A percentile compares a stretch with the other conserved stretches of the same genome.
Evolutionary conservation across 2,329 filamentous ascomycete species (phyloP).

Genomic region (Lasiodiplodia theobromae): DNA sequence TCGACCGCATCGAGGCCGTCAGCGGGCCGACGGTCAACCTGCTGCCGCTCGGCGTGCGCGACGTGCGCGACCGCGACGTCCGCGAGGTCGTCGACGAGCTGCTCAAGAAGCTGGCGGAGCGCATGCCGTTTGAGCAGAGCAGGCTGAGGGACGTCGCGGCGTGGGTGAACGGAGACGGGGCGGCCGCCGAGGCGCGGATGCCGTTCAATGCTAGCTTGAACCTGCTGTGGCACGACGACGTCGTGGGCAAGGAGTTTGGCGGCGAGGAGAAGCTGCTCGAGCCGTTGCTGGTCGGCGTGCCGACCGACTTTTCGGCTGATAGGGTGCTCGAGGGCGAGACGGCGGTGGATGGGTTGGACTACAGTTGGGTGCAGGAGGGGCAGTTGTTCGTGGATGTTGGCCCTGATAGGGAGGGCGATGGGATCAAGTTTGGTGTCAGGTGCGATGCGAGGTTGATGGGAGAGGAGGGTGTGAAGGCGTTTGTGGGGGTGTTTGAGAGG

Average conservation of each 20-base stretch:
- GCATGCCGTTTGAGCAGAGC: constrained; percentile 41
- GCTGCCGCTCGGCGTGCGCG: constrained; percentile 37
- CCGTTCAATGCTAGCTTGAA: constrained; percentile 46
- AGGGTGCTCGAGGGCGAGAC: constrained; percentile 16
- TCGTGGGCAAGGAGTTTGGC: constrained; percentile 18
- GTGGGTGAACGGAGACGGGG: constrained; percentile 30
- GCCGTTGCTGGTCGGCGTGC: constrained; percentile 24
- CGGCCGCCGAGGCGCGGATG: not conserved
- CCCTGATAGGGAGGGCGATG: constrained; percentile 14
- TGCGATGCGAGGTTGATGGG: constrained; percentile 25
- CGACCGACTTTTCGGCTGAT: constrained; percentile 21
- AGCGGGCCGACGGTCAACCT: constrained; percentile 44
- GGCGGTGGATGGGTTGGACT: constrained; percentile 22
- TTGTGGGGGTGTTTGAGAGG: constrained; percentile 18
- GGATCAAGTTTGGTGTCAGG: constrained; percentile 24
- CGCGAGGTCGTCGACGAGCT: constrained; percentile 26
- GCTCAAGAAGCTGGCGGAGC: constrained; percentile 36
- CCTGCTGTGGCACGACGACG: constrained; percentile 40
- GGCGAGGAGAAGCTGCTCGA: constrained; percentile 3
- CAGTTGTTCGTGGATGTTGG: constrained; percentile 29
- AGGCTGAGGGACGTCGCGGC: constrained; percentile 37
- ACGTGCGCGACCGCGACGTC: constrained; percentile 21
- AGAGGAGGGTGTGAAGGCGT: constrained; percentile 3
- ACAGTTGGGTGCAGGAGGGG: constrained; percentile 2
- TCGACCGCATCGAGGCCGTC: constrained; percentile 38